These are phyloP conservation scores for Papiliotrema laurentii DNA, from an alignment of 1,284 basidiomycete genomes.

Conservation along the genomic window DNA sequence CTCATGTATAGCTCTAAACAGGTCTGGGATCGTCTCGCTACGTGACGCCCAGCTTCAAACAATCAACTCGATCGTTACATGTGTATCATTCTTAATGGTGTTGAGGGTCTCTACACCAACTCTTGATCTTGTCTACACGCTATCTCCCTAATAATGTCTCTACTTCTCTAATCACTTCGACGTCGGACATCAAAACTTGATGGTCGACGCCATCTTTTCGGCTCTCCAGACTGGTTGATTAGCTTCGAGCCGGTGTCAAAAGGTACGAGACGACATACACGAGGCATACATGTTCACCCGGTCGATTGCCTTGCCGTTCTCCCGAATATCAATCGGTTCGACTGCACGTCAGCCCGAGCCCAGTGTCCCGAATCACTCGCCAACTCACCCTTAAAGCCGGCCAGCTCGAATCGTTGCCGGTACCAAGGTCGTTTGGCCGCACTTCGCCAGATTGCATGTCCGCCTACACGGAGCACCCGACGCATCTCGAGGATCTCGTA, in stretches of 20 bases:
- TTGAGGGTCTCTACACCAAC: too few relatives aligned
- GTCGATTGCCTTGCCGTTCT: slow-evolving; percentile 56
- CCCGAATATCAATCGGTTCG: slow-evolving; percentile 51
- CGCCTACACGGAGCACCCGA: slow-evolving; percentile 60
- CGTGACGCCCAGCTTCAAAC: too few relatives aligned
- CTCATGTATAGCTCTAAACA: too few relatives aligned
- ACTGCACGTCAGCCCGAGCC: slow-evolving; percentile 27
- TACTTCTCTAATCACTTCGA: too few relatives aligned
- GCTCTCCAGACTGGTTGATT: slow-evolving; percentile 31
- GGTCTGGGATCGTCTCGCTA: too few relatives aligned
- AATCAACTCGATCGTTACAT: too few relatives aligned
- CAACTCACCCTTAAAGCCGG: slow-evolving; percentile 50
- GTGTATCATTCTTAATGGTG: too few relatives aligned
- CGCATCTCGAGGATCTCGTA: slow-evolving; percentile 62
- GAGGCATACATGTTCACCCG: slow-evolving; percentile 60
- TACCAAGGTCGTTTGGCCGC: slow-evolving; percentile 74
- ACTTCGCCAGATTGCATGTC: slow-evolving; percentile 65
- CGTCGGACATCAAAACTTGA: slow-evolving; percentile 1
- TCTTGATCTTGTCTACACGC: too few relatives aligned
- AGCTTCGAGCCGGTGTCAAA: slow-evolving; percentile 4
- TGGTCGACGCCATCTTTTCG: slow-evolving; percentile 19
- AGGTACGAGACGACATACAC: slow-evolving; percentile 24
- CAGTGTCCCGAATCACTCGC: background rate
- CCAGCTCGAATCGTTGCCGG: slow-evolving; percentile 54
- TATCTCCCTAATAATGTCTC: too few relatives aligned